phyloP scores from a whole-genome alignment of 495 filamentous ascomycete species.

The Cairneyella variabilis region DNA sequence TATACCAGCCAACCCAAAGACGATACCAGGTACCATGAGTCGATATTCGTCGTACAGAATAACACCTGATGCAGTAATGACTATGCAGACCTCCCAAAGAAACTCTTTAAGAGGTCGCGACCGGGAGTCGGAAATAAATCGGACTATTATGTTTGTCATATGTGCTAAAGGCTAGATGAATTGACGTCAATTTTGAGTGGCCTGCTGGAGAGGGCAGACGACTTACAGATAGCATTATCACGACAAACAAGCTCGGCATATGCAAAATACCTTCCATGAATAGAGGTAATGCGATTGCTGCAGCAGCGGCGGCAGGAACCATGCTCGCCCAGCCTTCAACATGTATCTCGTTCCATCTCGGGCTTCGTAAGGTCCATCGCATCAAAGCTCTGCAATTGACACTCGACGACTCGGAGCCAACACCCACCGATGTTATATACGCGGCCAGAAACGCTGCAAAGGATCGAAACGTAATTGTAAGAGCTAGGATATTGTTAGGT shows the following conservation, averaged over 20 bases:
- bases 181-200: no score
- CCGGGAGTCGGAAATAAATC: background rate
- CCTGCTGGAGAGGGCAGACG: no score
- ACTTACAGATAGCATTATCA: slow-evolving; percentile 23
- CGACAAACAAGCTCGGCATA: slow-evolving; percentile 15
- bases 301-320: slow-evolving; percentile 5
- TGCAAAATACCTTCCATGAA: slow-evolving; percentile 12
- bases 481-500: no score
- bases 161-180: background rate
- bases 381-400: no score
- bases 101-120: background rate
- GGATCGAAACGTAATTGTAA: no score
- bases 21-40: slow-evolving; percentile 19
- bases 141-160: background rate
- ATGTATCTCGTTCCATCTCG: no score
- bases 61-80: background rate
- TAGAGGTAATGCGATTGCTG: slow-evolving; percentile 13
- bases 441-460: no score
- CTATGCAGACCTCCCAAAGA: background rate
- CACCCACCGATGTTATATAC: no score
- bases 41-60: slow-evolving; percentile 18
- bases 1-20: slow-evolving; percentile 4
- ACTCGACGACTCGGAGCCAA: no score
- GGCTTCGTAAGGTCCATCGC: no score
- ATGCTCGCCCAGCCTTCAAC: slow-evolving; percentile 3